A percentile compares a stretch with the other conserved stretches of the same genome.
Conservation (phyloP, 352 stramenopile genomes). For the Pythium rishiriense region DNA sequence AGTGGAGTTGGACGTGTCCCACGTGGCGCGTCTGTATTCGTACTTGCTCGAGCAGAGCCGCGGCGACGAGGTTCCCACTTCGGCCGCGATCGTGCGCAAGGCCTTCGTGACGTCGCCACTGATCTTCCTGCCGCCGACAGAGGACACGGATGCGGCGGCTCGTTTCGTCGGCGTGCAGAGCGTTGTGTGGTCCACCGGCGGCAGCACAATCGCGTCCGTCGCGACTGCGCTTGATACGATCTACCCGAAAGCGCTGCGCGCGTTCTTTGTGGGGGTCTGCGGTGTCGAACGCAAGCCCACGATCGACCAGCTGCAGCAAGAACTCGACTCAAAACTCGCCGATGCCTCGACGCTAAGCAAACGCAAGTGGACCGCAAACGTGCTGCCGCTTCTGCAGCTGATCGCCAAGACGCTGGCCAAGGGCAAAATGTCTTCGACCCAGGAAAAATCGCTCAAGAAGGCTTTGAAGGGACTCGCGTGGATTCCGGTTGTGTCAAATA, state of each 20-base stretch:
- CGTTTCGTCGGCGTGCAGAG: conserved; percentile 6
- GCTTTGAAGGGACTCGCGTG: conserved; percentile 17
- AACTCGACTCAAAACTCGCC: not conserved
- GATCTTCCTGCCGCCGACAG: conserved; percentile 9
- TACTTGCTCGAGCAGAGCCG: conserved; percentile 26
- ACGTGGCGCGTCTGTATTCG: conserved; percentile 20
- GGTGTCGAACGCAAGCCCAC: conserved; percentile 66
- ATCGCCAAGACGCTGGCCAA: conserved; percentile 53
- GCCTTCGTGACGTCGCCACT: conserved; percentile 17
- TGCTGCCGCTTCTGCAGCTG: conserved; percentile 42
- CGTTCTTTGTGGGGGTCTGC: conserved; percentile 69
- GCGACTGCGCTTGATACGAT: conserved; percentile 38
- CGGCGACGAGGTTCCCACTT: conserved; percentile 5
- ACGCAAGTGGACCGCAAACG: conserved; percentile 26
- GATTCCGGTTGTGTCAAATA: conserved; percentile 9
- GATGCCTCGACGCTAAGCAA: conserved; percentile 1
- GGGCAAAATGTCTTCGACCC: conserved; percentile 35
- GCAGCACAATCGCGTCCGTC: conserved; percentile 26
- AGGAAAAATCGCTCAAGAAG: conserved; percentile 46
- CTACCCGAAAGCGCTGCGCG: conserved; percentile 50
- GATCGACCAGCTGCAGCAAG: conserved; percentile 38
- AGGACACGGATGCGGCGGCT: not conserved
- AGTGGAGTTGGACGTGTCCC: conserved; percentile 7
- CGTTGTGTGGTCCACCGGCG: conserved; percentile 27
- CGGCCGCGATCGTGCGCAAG: conserved; percentile 10